Conservation (phyloP, 352 stramenopile species). For the Aphanomyces cochlioides region DNA sequence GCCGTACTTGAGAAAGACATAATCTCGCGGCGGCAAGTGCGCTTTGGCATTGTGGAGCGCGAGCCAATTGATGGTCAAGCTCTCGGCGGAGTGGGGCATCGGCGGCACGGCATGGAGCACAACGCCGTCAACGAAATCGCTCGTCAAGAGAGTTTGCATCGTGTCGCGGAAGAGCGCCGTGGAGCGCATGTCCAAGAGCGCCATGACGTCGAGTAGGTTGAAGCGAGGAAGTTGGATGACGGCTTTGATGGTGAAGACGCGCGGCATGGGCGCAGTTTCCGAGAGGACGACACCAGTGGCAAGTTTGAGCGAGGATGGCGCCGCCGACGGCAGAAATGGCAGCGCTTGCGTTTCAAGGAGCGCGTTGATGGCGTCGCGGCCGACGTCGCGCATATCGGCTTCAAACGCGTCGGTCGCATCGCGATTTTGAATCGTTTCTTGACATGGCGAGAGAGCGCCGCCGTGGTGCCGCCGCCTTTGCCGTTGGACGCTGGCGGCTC, state of each 20-base stretch:
- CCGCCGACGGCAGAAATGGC: not conserved
- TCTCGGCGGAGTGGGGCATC: not conserved
- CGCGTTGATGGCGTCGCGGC: not conserved
- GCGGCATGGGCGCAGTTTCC: not conserved
- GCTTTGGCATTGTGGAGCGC: conserved; percentile 6
- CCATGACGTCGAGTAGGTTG: conserved; percentile 8
- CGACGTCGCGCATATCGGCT: conserved; percentile 5
- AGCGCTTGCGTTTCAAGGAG: not conserved
- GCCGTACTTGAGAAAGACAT: conserved; percentile 18
- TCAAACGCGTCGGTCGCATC: not conserved
- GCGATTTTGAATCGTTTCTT: not conserved
- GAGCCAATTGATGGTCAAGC: conserved; percentile 1
- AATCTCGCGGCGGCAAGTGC: not conserved
- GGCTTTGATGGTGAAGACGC: conserved; percentile 4
- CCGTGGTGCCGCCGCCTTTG: not conserved
- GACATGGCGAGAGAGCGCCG: not conserved
- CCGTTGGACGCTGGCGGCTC: not conserved
- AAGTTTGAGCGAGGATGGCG: not conserved
- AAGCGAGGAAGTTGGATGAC: not conserved
- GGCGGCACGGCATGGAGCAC: not conserved
- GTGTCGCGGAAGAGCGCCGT: not conserved
- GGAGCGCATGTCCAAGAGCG: not conserved
- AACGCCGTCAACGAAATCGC: conserved; percentile 3
- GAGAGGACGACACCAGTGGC: not conserved
- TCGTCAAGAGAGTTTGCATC: not conserved